These are phyloP conservation scores for Rhizopogon vulgaris DNA, from an alignment of 768 basidiomycete genomes.

Conservation along the genomic window DNA sequence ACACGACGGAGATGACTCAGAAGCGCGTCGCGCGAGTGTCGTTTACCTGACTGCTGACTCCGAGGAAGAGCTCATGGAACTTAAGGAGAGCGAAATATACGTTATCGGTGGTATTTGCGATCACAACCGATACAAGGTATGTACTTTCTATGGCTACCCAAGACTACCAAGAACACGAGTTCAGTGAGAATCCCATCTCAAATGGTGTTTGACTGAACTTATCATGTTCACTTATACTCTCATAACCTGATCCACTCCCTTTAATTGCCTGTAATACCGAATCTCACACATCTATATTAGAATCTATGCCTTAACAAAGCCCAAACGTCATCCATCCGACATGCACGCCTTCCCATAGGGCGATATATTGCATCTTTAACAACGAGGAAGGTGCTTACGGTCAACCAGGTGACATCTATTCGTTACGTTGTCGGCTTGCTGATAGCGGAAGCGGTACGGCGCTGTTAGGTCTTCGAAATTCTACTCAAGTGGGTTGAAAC, in stretches of 20 bases:
- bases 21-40: constrained; percentile 41
- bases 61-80: constrained; percentile 74
- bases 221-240: neutral
- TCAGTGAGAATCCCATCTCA: neutral
- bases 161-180: neutral
- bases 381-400: constrained; percentile 93
- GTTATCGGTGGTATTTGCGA: constrained; percentile 95
- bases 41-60: constrained; percentile 96
- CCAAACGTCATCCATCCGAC: constrained; percentile 60
- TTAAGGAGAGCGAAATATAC: constrained; percentile 82
- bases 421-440: neutral
- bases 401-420: constrained; percentile 65
- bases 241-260: neutral
- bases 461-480: constrained; percentile 72
- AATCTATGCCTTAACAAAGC: constrained; percentile 89
- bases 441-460: neutral
- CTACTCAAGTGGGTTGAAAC: constrained; percentile 85
- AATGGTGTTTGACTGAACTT: neutral
- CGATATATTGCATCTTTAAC: constrained; percentile 77
- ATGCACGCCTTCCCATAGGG: constrained; percentile 93
- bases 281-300: constrained; percentile 34
- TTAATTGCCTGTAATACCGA: constrained; percentile 3
- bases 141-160: constrained; percentile 10
- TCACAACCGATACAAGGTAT: constrained; percentile 91
- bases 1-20: constrained; percentile 3